These are phyloP conservation scores for Heritiera fomes DNA, from an alignment of 345 rosid species.

Conservation along the genomic window DNA sequence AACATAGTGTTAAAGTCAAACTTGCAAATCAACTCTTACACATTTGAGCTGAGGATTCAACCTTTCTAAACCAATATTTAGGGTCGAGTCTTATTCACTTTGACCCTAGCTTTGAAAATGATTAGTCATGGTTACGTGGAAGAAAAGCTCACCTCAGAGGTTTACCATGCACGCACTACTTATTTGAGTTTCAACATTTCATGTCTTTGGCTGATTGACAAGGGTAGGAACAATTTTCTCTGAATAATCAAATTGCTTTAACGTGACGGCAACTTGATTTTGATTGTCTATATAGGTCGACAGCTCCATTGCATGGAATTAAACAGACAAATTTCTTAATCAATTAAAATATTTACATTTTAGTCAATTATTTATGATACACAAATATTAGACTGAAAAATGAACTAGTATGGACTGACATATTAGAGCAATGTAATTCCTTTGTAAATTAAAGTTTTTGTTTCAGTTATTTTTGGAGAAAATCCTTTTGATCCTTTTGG, in stretches of 20 bases:
- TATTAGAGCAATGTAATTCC: not conserved
- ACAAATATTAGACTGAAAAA: not conserved
- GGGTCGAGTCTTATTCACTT: not conserved
- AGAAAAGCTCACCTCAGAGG: not conserved
- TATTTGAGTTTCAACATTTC: not conserved
- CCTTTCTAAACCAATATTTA: no score
- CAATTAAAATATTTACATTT: not conserved
- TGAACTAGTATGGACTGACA: not conserved
- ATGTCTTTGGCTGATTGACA: not conserved
- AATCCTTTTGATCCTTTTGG: not conserved
- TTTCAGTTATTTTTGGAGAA: not conserved
- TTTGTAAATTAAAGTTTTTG: not conserved
- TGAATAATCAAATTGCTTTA: conserved; percentile 4
- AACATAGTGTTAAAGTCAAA: no score
- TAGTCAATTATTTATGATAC: not conserved
- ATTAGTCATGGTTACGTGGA: conserved; percentile 5
- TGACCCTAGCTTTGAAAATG: conserved; percentile 3
- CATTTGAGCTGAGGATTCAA: no score
- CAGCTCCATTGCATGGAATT: conserved; percentile 7
- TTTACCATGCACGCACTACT: not conserved
- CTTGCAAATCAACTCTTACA: no score
- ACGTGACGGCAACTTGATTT: not conserved
- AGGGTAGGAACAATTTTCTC: not conserved
- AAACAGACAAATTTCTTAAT: conserved; percentile 11
- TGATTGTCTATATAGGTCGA: not conserved